Evolutionary conservation across 2,329 filamentous ascomycete genomes (phyloP).

Genomic region (Salinomyces thailandicus): DNA sequence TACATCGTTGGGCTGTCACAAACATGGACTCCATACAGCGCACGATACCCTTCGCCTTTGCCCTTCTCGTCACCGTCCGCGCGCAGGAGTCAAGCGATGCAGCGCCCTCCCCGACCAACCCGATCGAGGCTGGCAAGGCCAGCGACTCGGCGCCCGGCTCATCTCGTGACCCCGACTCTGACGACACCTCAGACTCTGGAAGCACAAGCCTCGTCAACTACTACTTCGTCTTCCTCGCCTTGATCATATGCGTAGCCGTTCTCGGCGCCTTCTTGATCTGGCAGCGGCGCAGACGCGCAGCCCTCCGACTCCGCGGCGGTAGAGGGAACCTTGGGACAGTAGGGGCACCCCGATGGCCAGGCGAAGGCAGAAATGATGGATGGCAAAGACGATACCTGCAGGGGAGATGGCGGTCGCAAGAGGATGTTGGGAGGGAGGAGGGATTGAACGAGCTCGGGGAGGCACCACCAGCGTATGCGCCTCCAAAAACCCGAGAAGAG

Average conservation of each 20-base stretch:
- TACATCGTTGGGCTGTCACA: too few relatives aligned
- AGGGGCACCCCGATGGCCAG: constrained; percentile 1
- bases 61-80: background rate
- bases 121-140: background rate
- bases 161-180: constrained; percentile 3
- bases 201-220: constrained; percentile 31
- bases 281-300: constrained; percentile 31
- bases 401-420: constrained; percentile 4
- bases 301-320: constrained; percentile 1
- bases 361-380: background rate
- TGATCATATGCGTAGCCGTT: constrained; percentile 39
- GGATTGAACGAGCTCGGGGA: constrained; percentile 55
- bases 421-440: constrained; percentile 33
- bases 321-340: too few relatives aligned
- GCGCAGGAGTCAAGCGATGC: background rate
- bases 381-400: constrained; percentile 1
- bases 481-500: constrained; percentile 21
- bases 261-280: constrained; percentile 37
- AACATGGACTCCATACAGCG: too few relatives aligned
- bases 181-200: constrained; percentile 7
- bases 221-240: constrained; percentile 48
- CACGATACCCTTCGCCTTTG: background rate
- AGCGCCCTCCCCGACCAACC: background rate
- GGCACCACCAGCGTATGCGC: constrained; percentile 53
- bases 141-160: constrained; percentile 2